These are phyloP conservation scores for Camillea tinctor DNA, from an alignment of 2,329 filamentous ascomycete species.

Conservation along the genomic window DNA sequence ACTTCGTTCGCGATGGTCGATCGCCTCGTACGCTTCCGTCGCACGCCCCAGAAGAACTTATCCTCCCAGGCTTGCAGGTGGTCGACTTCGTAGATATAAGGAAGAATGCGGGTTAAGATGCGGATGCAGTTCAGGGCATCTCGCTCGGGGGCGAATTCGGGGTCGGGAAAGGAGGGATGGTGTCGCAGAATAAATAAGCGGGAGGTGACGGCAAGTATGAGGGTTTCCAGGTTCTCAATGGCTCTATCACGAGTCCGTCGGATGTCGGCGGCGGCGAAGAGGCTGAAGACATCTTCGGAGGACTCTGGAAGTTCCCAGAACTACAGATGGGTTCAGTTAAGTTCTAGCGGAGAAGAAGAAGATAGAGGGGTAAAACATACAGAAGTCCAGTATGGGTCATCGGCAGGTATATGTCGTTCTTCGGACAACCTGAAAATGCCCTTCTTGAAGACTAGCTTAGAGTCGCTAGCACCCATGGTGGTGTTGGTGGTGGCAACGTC, in stretches of 20 bases:
- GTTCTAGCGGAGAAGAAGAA: conserved; percentile 10
- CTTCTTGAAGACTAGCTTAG: conserved; percentile 97
- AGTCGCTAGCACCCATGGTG: conserved; percentile 94
- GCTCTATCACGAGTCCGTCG: conserved; percentile 83
- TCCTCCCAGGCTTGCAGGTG: conserved; percentile 83
- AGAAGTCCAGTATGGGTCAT: conserved; percentile 90
- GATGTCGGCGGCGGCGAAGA: conserved; percentile 87
- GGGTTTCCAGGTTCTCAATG: conserved; percentile 84
- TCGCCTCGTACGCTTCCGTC: conserved; percentile 68
- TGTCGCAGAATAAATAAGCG: conserved; percentile 79
- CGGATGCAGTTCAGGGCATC: conserved; percentile 96
- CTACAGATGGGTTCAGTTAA: conserved; percentile 43
- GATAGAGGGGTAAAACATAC: conserved; percentile 55
- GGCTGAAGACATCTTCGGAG: conserved; percentile 92
- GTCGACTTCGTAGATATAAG: conserved; percentile 89
- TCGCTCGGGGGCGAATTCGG: conserved; percentile 74
- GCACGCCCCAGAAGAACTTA: conserved; percentile 83
- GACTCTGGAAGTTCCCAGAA: conserved; percentile 98
- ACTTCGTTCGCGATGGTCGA: conserved; percentile 69
- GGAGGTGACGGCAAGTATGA: conserved; percentile 80
- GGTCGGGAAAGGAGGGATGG: conserved; percentile 86
- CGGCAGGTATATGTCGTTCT: conserved; percentile 79
- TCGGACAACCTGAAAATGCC: conserved; percentile 97
- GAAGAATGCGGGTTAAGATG: conserved; percentile 83
- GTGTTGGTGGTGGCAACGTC: conserved; percentile 48